These are phyloP conservation scores for Helianthus tuberosus DNA, from an alignment of 129 eudicot genomes.

Conservation along the genomic window DNA sequence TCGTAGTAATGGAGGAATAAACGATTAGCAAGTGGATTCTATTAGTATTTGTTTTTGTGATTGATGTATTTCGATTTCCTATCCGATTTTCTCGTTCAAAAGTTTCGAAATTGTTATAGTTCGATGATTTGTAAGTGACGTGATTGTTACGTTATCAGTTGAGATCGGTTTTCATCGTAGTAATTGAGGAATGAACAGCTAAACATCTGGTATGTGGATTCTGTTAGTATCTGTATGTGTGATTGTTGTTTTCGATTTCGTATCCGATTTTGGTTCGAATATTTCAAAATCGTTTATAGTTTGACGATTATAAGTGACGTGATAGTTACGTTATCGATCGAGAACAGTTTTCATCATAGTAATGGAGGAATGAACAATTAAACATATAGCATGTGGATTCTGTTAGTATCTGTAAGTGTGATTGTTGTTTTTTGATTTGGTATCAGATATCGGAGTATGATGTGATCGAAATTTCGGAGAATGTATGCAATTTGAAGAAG, in stretches of 20 bases:
- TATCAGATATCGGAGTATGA: conserved; percentile 81
- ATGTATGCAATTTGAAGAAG: conserved; percentile 95
- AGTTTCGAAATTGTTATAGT: not conserved
- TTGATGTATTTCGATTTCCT: not conserved
- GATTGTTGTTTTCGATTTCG: not conserved
- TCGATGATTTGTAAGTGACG: conserved; percentile 13
- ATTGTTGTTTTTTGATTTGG: conserved; percentile 21
- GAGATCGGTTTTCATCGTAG: conserved; percentile 15
- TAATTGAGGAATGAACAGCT: not conserved
- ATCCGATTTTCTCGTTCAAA: conserved; percentile 10
- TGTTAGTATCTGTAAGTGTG: conserved; percentile 3
- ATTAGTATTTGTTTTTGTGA: not conserved
- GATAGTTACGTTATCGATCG: conserved; percentile 6
- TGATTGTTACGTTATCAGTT: conserved; percentile 7
- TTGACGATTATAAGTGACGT: conserved; percentile 13
- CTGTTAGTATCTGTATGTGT: not conserved
- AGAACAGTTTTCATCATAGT: not conserved
- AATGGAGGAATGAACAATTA: not conserved
- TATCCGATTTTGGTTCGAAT: conserved; percentile 8
- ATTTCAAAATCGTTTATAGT: not conserved
- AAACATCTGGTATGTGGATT: not conserved
- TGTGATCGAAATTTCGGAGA: conserved; percentile 86
- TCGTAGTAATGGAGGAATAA: not conserved
- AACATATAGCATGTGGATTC: not conserved
- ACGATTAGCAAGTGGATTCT: conserved; percentile 2